These are phyloP conservation scores for Eremothecium gossypii DNA, from an alignment of 1,139 yeast genomes.

Conservation along the genomic window DNA sequence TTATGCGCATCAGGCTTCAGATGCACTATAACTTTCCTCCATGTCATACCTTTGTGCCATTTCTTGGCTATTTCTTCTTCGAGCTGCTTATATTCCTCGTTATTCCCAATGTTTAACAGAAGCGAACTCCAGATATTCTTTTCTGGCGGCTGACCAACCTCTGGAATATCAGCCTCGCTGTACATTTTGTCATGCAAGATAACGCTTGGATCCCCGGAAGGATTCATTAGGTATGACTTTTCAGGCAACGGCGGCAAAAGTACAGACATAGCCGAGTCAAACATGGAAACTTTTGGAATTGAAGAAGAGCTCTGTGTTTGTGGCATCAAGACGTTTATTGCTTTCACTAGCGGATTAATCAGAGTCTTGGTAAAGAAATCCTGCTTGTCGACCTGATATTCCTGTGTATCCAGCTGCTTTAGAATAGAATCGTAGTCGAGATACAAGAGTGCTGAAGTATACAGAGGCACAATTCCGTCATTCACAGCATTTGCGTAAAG, in stretches of 20 bases:
- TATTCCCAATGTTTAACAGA: conserved; percentile 16
- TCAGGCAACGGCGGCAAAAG: conserved; percentile 86
- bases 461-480: conserved; percentile 88
- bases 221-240: conserved; percentile 57
- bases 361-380: conserved; percentile 20
- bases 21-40: conserved; percentile 87
- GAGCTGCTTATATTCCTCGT: conserved; percentile 19
- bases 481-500: conserved; percentile 34
- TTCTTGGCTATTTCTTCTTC: conserved; percentile 82
- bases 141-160: conserved; percentile 15
- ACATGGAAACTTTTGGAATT: conserved; percentile 62
- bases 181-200: conserved; percentile 80
- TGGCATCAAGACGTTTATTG: conserved; percentile 26
- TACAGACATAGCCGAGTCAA: conserved; percentile 76
- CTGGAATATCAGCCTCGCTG: conserved; percentile 55
- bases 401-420: conserved; percentile 29
- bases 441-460: conserved; percentile 76
- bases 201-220: conserved; percentile 37
- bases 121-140: conserved; percentile 16
- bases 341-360: conserved; percentile 26
- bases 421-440: conserved; percentile 52
- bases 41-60: conserved; percentile 72
- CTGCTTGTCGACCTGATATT: conserved; percentile 3
- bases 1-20: conserved; percentile 92
- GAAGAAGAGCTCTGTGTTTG: conserved; percentile 20